Base-by-base conservation (phyloP, 2,329 filamentous ascomycete genomes). In the Botrytis tulipae region DNA sequence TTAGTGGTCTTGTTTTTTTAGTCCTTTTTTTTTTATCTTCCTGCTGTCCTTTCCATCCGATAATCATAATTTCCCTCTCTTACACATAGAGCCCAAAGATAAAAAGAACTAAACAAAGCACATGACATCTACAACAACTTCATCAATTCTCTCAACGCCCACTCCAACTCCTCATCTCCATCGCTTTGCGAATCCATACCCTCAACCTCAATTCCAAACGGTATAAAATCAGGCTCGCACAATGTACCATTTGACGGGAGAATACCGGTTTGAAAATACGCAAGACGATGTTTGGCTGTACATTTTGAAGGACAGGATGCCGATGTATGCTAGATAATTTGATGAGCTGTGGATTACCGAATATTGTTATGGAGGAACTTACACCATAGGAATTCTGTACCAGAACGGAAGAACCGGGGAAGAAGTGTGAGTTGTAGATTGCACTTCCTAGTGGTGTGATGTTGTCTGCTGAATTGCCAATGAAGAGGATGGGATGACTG, bases 391-490 rank as follows among this genome's bases (percentile, higher is more conserved):
- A 63, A 22, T 44, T 42, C 4, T 63, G 37, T 16, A 63, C 16
- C 5, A 63, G 37, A 32, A 63, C 61, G 9, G 61, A 63, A 18
- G 61, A 63, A 4, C 61, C 37, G n/a, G 61, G 37, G 37, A 44
- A 63, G 40, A 63, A 29, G 16, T 22, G n/a, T 18, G 61, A 63
- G 16, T 63, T 63, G 16, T 44, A 20, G 3, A 63, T 42, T 2
- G 82, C 81, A 48, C 80, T 81, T 42, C 79, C 72, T 12, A 81
- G 76, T 0, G 82, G 82, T 12, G 81, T 78, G 25, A 82, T 78
- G 65, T 83, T 83, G 68, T 83, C 82, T n/a, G 79, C 80, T 60
- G 77, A 80, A 65, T 83, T 83, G 44, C 79, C 80, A 29, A 83
- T 75, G 71, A 82, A 83, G 22, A 83, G 79, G 25, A 83, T 82